Base-by-base conservation (phyloP, 2,329 filamentous ascomycete species). In the Curvularia eragrostidis region DNA sequence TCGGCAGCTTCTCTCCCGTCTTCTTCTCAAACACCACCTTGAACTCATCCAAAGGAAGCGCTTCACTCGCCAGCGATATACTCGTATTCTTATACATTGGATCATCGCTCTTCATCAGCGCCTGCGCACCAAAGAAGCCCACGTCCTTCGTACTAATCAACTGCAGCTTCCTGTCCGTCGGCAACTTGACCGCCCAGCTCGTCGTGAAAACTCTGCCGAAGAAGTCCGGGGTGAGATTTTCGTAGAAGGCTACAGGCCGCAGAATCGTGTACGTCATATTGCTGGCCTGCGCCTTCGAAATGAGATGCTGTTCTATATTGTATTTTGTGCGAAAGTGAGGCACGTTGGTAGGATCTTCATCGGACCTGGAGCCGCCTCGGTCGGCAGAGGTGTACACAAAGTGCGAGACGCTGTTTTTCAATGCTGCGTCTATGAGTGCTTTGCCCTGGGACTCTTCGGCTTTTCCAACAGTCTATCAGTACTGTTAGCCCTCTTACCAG, bases 311-410 rank as follows among this genome's bases (percentile, higher is more conserved):
- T 36, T 36, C 34, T 15, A 36, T 21, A 9, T 81, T 74, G 68
- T 85, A 80, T 70, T 90, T 90, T 66, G 72, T 80, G 56, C 79
- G 79, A 67, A 90, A 89, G 68, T 90, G 86, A 0, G 85, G 83
- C 36, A 89, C 77, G 1, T 79, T 68, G 0, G 87, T 89, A 0
- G 81, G 77, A 44, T 82, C 81, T 2, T 78, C 77, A 62, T 82
- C 79, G 12, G 80, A 81, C 0, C 78, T 78, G 6, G 55, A 49
- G 15, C 72, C 74, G 5, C 76, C 76, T 6, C 77, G 72, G 41
- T 79, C 77, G 0, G 72, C 72, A 7, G 73, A 74, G 1, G 73
- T 67, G 62, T 74, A 78, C 10, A 79, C 72, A 38, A 79, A 78
- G 55, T 75, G 67, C 18, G 67, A 64, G n/a, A 79, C 70, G 3